Evolutionary conservation across 352 stramenopile genomes (phyloP), one percentile per base, ranked within the genome.

Genomic region (Phytophthora pistaciae): DNA sequence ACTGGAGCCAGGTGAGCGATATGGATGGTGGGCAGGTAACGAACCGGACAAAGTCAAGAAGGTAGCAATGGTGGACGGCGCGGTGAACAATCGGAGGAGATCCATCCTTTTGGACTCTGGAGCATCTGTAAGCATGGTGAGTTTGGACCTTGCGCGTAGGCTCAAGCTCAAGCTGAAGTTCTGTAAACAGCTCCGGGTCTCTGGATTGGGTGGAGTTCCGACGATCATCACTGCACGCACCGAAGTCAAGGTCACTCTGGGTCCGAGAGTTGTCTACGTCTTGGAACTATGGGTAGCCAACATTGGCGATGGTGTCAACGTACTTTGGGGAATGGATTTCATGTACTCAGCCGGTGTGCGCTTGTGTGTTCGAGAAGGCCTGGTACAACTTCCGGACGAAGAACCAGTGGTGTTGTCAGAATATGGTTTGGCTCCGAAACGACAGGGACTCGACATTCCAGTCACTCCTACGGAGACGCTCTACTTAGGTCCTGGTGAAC

Each of bases 111-210:
- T 54, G 16, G 40, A 48, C 5, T 55, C 56, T n/a, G 56, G 56
- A 53, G 56, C 56, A 16, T 46, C 40, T 0, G 40, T 63, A 18
- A 63, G 25, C 29, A 46, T 63, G 25, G 1, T 63, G 18, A 63
- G 56, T 46, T 31, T 63, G 4, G 56, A 63, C 42, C 33, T 63
- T 40, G 60, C 33, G 60, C 60, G 60, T 66, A 66, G 27, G 36
- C 33, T 66, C 48, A 38, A 36, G 25, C 60, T 59, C 60, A 53
- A 20, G 11, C 13, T 66, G 20, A 29, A n/a, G 13, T 40, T 6
- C 8, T 21, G 53, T 10, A 59, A 59, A n/a, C 50, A 59, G 23
- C 50, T 59, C 6, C 50, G 53, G 16, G 60, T 59, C 10, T 53
- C 49, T 21, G 48, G 60, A 5, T 36, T 66, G 7, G 48, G 49